phyloP scores from a whole-genome alignment of 371 early-diverging fungal genomes.

The Phascolomyces articulosus region DNA sequence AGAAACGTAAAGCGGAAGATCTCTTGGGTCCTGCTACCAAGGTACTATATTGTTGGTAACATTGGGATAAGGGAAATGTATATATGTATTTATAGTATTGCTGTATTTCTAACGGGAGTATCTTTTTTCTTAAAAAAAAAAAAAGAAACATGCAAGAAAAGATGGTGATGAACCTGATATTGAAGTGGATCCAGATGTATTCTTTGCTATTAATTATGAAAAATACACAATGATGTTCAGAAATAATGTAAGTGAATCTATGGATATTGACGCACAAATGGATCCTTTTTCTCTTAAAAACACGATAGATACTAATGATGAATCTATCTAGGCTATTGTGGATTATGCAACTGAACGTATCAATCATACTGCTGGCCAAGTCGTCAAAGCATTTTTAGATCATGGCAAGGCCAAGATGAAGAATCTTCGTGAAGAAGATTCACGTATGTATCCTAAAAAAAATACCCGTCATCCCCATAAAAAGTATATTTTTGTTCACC shows the following conservation, averaged over 20 bases:
- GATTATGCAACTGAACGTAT: constrained; percentile 65
- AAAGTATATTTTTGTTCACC: background rate
- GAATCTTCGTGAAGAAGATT: constrained; percentile 51
- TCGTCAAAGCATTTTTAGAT: constrained; percentile 63
- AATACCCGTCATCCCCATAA: too few relatives aligned
- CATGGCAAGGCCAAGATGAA: constrained; percentile 49
- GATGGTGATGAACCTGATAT: constrained; percentile 41
- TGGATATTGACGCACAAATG: too few relatives aligned
- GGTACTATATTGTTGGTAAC: constrained; percentile 19
- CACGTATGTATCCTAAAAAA: constrained; percentile 44
- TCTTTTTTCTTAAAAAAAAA: too few relatives aligned
- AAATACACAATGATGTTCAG: constrained; percentile 78
- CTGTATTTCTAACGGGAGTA: too few relatives aligned
- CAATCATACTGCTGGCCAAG: constrained; percentile 70
- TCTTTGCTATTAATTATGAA: constrained; percentile 75
- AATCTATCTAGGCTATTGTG: constrained; percentile 53
- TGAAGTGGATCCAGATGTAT: constrained; percentile 57
- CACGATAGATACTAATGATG: background rate
- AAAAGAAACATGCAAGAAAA: constrained; percentile 22
- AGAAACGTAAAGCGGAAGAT: constrained; percentile 59
- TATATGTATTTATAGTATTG: background rate
- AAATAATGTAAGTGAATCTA: constrained; percentile 62
- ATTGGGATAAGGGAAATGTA: too few relatives aligned
- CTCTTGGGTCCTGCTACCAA: constrained; percentile 29
- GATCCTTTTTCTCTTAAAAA: too few relatives aligned